Conservation (phyloP, 352 stramenopile genomes). For the Phytopythium helicoides region DNA sequence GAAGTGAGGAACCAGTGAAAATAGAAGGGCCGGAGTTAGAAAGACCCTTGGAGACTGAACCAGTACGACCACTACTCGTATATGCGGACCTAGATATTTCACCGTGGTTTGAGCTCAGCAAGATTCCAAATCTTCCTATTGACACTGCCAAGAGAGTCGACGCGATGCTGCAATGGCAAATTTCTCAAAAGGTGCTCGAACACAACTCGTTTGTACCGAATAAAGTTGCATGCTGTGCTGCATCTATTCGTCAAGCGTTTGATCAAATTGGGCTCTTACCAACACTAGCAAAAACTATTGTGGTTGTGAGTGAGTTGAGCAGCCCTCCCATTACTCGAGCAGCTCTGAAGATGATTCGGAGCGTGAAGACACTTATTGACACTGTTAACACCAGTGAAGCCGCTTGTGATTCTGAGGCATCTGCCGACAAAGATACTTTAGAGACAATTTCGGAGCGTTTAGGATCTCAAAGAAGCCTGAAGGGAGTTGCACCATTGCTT, state of each 20-base stretch:
- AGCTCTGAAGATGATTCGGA: conserved; percentile 35
- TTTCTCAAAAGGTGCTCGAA: conserved; percentile 41
- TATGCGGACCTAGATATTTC: conserved; percentile 67
- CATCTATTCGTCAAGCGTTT: conserved; percentile 25
- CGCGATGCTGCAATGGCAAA: conserved; percentile 29
- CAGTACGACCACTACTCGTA: conserved; percentile 24
- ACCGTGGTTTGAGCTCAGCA: conserved; percentile 60
- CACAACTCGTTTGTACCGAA: conserved; percentile 39
- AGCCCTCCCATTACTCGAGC: conserved; percentile 45
- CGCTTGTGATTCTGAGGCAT: no score
- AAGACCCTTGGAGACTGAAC: neutral
- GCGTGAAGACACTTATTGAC: neutral
- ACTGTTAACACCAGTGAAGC: neutral
- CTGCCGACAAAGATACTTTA: neutral
- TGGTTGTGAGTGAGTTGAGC: conserved; percentile 52
- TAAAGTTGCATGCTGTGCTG: conserved; percentile 23
- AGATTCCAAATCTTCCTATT: conserved; percentile 3
- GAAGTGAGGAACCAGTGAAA: neutral
- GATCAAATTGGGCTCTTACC: neutral
- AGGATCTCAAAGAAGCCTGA: conserved; percentile 25
- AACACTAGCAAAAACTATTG: conserved; percentile 19
- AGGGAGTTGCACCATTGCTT: conserved; percentile 26
- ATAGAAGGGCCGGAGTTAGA: neutral
- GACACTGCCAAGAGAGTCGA: neutral
- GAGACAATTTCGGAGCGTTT: conserved; percentile 13